These are phyloP conservation scores for Syzygium aqueum DNA, from an alignment of 345 rosid species.

Conservation along the genomic window DNA sequence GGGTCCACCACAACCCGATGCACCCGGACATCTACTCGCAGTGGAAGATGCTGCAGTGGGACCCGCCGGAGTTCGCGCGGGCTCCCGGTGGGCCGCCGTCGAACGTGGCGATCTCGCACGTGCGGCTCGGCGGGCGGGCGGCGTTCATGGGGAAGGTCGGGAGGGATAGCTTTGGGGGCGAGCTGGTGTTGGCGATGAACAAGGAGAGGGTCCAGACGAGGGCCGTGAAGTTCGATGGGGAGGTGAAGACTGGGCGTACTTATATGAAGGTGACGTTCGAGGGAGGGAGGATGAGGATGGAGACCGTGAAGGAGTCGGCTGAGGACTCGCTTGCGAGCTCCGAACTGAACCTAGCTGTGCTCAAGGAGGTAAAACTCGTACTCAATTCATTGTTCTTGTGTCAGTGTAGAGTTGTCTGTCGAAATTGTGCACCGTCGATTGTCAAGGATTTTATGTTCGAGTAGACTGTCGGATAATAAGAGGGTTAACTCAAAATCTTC, in stretches of 20 bases:
- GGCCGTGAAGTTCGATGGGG: slow-evolving; percentile 57
- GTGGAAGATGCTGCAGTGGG: slow-evolving; percentile 97
- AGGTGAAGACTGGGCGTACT: slow-evolving; percentile 50
- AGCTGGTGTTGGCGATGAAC: slow-evolving; percentile 72
- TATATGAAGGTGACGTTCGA: slow-evolving; percentile 55
- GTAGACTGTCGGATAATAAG: not conserved
- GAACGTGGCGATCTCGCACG: slow-evolving; percentile 82
- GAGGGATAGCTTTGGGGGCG: slow-evolving; percentile 57
- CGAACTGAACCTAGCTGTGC: slow-evolving; percentile 66
- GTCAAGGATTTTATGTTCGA: not conserved
- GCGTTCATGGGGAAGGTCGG: slow-evolving; percentile 95
- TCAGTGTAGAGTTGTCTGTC: not conserved
- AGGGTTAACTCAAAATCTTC: not conserved
- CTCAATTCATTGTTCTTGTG: not conserved
- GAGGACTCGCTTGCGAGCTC: slow-evolving; percentile 67
- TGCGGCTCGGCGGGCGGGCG: slow-evolving; percentile 82
- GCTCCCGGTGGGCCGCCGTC: slow-evolving; percentile 86
- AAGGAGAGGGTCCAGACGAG: slow-evolving; percentile 85
- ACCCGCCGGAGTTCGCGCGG: slow-evolving; percentile 80
- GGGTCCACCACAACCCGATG: slow-evolving; percentile 69
- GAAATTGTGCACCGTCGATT: not conserved
- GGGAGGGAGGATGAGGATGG: slow-evolving; percentile 63
- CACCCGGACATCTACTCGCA: slow-evolving; percentile 80
- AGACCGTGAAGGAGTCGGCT: slow-evolving; percentile 58
- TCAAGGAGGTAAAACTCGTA: slow-evolving; percentile 58